Base-by-base conservation (phyloP, 2,329 filamentous ascomycete genomes). In the Cryphonectria naterciae region DNA sequence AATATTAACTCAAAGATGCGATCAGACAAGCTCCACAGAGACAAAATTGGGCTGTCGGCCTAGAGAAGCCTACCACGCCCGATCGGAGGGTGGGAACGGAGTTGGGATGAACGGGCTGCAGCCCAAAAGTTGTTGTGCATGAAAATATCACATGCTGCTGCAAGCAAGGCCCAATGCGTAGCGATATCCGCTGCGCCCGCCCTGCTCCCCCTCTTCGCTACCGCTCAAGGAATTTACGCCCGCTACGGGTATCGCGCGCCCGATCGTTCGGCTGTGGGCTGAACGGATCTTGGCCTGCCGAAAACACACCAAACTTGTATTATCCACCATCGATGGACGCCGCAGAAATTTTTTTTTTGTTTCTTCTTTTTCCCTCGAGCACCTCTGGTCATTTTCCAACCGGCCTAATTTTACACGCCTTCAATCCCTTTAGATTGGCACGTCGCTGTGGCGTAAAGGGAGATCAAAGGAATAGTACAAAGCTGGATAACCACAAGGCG, bases 61-160 rank as follows among this genome's bases (percentile, higher is more conserved):
- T 15, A 32, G 52, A 8, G 10, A 11, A 28, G 25, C 22, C 19
- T 15, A 28, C 52, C 13, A 32, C 52, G 13, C 52, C 52, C 52
- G 52, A 56, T 17, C 25, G 52, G n/a, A 56, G 52, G n/a, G 15
- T 15, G 52, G 52, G 25, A 25, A 25, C 25, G 52, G n/a, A 56
- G 52, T 56, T 56, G 52, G 52, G 13, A 56, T 17, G 52, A 56
- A 56, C 52, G n/a, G 52, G 52, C 52, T 56, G 52, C 52, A 54
- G n/a, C 52, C 25, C 25, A 6, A 49, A 19, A 22, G 6, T 1
- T 54, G 52, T n/a, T 11, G n/a, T 54, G 52, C 25, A 11, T n/a
- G 37, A 39, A 39, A 39, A 39, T 17, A 49, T 28, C 52, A 54
- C 52, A 49, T 49, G 43, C 43, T 49, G n/a, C n/a, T 54, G 52